Percentiles rank a stretch among this genome's conserved stretches.
These are phyloP conservation scores for Macrolepiota dolichaula DNA, from an alignment of 768 basidiomycete species.

Conservation along the genomic window DNA sequence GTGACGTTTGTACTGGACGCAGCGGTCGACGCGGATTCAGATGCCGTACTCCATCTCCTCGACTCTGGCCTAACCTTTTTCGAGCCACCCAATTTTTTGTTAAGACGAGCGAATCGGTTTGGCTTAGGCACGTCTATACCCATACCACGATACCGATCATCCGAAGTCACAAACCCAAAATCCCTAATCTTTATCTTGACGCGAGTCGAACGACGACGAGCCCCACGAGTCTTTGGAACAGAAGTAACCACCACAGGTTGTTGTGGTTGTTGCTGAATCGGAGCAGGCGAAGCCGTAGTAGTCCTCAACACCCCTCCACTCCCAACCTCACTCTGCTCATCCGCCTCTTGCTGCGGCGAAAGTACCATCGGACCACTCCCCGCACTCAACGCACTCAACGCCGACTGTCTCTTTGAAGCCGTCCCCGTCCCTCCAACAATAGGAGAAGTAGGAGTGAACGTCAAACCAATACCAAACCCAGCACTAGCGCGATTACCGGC, in stretches of 20 bases:
- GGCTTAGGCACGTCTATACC: constrained; percentile 37
- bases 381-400: background rate
- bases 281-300: background rate
- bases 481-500: background rate
- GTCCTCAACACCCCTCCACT: background rate
- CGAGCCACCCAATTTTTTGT: constrained; percentile 16
- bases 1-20: background rate
- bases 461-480: background rate
- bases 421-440: background rate
- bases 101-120: constrained; percentile 33
- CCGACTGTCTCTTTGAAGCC: background rate
- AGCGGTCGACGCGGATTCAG: background rate
- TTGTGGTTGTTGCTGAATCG: background rate
- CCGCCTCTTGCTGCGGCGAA: background rate
- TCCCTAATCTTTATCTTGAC: constrained; percentile 38
- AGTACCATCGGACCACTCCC: background rate
- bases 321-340: background rate
- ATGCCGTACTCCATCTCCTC: constrained; percentile 6
- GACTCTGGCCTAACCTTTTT: constrained; percentile 7
- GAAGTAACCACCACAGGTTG: background rate
- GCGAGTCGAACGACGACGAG: background rate
- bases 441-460: background rate
- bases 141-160: constrained; percentile 35
- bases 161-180: constrained; percentile 31
- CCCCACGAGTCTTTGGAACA: background rate